These are phyloP conservation scores for Colletotrichum australisinense DNA, from an alignment of 2,329 filamentous ascomycete species.

Conservation along the genomic window DNA sequence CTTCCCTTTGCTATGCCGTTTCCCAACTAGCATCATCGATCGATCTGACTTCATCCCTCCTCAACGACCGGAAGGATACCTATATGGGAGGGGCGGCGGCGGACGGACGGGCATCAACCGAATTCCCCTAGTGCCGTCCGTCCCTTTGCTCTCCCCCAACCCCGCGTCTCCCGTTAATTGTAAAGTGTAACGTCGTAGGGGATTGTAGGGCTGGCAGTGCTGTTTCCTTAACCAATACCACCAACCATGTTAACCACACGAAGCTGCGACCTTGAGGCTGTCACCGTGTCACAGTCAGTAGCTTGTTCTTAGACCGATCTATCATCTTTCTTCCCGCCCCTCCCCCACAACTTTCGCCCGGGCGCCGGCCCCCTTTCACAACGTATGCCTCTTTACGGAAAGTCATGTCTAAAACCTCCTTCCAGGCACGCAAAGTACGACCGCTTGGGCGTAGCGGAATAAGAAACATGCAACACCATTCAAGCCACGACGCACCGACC, in stretches of 20 bases:
- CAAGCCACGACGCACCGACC: slow-evolving; percentile 17
- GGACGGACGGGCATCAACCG: neutral
- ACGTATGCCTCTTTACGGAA: neutral
- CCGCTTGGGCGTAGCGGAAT: slow-evolving; percentile 2
- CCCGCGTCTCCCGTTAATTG: neutral
- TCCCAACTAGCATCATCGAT: neutral
- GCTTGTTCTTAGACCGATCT: neutral
- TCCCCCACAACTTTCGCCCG: neutral
- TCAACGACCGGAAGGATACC: slow-evolving; percentile 10
- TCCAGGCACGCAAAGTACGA: neutral
- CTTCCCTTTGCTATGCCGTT: neutral
- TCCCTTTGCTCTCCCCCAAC: neutral
- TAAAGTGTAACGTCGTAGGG: neutral
- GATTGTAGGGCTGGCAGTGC: neutral
- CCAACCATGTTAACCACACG: slow-evolving; percentile 6
- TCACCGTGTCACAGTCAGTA: neutral
- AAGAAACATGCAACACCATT: slow-evolving; percentile 2
- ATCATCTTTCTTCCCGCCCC: neutral
- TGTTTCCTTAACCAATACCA: slow-evolving; percentile 19
- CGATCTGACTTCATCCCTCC: slow-evolving; percentile 12
- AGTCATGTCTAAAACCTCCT: neutral
- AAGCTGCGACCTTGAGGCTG: neutral
- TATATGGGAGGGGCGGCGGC: neutral
- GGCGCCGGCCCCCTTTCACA: neutral
- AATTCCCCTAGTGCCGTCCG: neutral